Evolutionary conservation across 2,329 filamentous ascomycete species (phyloP), one percentile per base, ranked within the genome.

Genomic region (Colletotrichum sp.): DNA sequence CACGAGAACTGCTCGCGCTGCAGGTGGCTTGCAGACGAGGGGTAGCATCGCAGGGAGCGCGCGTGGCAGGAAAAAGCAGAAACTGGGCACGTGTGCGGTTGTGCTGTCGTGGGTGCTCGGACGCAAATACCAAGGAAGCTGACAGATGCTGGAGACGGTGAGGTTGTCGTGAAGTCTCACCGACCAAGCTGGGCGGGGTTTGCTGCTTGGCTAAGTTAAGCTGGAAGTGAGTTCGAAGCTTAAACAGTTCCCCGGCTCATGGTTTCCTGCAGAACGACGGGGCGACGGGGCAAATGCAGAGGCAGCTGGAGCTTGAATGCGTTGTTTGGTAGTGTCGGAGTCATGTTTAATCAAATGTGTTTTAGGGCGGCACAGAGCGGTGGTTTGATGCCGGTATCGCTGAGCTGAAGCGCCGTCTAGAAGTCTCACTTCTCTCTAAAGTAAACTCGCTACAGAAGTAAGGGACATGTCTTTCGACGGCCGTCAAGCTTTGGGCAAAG

Each of bases 1-100:
- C 73, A 76, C 74, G 69, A 76, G 60, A 68, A 65, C 65, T 65
- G 25, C 25, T 73, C 28, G 43, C 25, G 67, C 60, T 77, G 68
- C 69, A 77, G 75, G 60, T 77, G 69, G 76, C 76, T 77, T 77
- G 76, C 76, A 76, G 58, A 25, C 36, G 68, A 52, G 70, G 55
- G 73, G 72, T 76, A 61, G 62, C 48, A 76, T 75, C 71, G 34
- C 27, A 43, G 39, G n/a, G 66, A 71, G 60, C 27, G 60, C 52
- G 61, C 52, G 71, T 75, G 61, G 66, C 52, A 75, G 75, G 22
- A 61, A 71, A 32, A 71, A 71, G 52, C 25, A 74, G 66, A 66
- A 62, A 61, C 27, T 34, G 56, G 71, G 74, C 71, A 76, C 74
- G 58, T 76, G 71, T 65, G 48, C 66, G 18, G 16, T 43, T 66